phyloP scores from a whole-genome alignment of 495 filamentous ascomycete genomes.

The Lophiostoma macrostomum region DNA sequence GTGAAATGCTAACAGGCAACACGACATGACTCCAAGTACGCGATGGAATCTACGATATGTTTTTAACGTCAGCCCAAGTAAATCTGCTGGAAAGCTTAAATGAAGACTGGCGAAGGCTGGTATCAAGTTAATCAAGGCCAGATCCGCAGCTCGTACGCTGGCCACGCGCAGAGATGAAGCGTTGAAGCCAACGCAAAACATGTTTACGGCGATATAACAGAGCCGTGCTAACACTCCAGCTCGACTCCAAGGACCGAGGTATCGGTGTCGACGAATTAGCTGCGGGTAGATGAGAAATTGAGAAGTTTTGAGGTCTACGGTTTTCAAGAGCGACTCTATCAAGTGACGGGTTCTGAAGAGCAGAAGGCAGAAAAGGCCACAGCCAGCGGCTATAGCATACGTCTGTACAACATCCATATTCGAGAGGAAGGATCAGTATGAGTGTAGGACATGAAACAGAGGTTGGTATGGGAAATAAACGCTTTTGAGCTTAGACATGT shows the following conservation, averaged over 20 bases:
- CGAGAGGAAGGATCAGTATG: no score
- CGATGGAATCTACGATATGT: conserved; percentile 5
- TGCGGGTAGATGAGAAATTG: conserved; percentile 5
- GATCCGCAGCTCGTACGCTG: conserved; percentile 3
- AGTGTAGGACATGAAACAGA: no score
- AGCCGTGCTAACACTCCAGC: background rate
- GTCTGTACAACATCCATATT: no score
- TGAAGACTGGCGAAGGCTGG: conserved; percentile 4
- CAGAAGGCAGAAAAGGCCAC: conserved; percentile 7
- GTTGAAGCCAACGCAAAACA: conserved; percentile 5
- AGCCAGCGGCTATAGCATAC: background rate
- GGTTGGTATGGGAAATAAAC: no score
- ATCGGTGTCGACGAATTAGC: conserved; percentile 1
- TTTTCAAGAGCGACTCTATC: conserved; percentile 3
- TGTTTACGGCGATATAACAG: conserved; percentile 3
- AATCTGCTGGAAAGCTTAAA: background rate
- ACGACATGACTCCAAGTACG: conserved; percentile 1
- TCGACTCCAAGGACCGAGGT: conserved; percentile 2
- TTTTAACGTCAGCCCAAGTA: conserved; percentile 3
- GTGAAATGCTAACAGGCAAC: conserved; percentile 3
- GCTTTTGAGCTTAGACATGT: no score
- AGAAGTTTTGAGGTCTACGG: conserved; percentile 2
- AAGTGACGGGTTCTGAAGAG: conserved; percentile 7
- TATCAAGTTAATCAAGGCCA: conserved; percentile 6
- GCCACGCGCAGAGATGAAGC: background rate